Evolutionary conservation across 2,329 filamentous ascomycete species (phyloP), one percentile per base, ranked within the genome.

Genomic region (Chaetomiaceae sp.): DNA sequence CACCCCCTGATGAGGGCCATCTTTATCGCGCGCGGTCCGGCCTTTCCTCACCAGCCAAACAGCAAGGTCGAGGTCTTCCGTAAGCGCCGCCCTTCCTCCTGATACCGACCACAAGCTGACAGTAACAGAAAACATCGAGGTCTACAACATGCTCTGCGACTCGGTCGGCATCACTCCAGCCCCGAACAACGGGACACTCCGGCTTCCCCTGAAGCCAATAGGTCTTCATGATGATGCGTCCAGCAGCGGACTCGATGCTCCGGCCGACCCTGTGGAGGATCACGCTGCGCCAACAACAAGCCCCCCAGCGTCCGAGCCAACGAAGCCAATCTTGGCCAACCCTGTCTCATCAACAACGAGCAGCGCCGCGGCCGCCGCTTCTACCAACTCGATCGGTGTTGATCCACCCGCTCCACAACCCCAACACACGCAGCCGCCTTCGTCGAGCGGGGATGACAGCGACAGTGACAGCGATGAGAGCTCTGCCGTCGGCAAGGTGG

Each of bases 1-100:
- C 87, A 99, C 67, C 91, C 92, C 0, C 76, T 99, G 40, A 99
- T 99, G 94, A 79, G 94, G 36, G 92, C 94, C 0, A 95, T 99
- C 39, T 99, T 99, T 64, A 79, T 97, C 45, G 94, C 94, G 1
- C 79, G 89, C 36, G 94, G 94, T 0, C 94, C 94, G 4, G 91
- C 92, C 0, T 99, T 99, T 66, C 89, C 90, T 0, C 91, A 96
- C 63, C 74, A 81, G 36, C 84, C 88, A 0, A 91, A 94, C 63
- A 95, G 88, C 68, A 81, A 84, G 59, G 71, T 97, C 29, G 83
- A 88, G 29, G 76, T 79, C 3, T 97, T 97, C 68, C 91, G 89
- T 91, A 80, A 81, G 88, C n/a, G 7, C n/a, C 37, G 11, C 4
- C 15, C 14, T 19, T n/a, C 20, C 22, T 36, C 8, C 45, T 34